These are phyloP conservation scores for Steccherinum ochraceum DNA, from an alignment of 768 basidiomycete genomes.

Conservation along the genomic window DNA sequence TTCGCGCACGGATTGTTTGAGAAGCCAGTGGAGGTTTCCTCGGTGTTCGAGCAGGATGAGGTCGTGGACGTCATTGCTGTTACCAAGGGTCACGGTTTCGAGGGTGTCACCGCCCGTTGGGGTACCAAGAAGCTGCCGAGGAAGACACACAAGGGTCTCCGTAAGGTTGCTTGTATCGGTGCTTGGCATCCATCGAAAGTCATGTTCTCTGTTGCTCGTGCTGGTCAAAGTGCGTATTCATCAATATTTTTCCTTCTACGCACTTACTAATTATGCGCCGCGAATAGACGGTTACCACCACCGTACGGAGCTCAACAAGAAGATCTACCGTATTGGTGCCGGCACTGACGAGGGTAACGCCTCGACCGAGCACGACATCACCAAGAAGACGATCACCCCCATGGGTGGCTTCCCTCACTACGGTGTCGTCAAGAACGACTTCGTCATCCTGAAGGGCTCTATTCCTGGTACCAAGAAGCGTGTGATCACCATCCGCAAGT, in stretches of 20 bases:
- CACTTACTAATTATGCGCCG: constrained; percentile 5
- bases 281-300: constrained; percentile 85
- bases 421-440: constrained; percentile 98
- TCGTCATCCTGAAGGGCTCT: constrained; percentile 93
- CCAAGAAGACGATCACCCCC: constrained; percentile 90
- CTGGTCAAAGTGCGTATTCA: constrained; percentile 90
- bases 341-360: constrained; percentile 77
- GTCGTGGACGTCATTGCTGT: constrained; percentile 95
- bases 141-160: constrained; percentile 99
- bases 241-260: background rate
- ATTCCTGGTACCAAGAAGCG: constrained; percentile 97
- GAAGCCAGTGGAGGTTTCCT: constrained; percentile 83
- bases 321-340: constrained; percentile 91
- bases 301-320: constrained; percentile 98
- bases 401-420: constrained; percentile 99
- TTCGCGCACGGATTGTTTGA: constrained; percentile 93
- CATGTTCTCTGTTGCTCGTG: constrained; percentile 99
- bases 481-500: constrained; percentile 95
- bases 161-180: constrained; percentile 98
- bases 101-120: constrained; percentile 99
- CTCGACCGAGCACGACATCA: constrained; percentile 91
- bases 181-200: constrained; percentile 99
- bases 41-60: constrained; percentile 96
- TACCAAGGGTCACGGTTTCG: constrained; percentile 99
- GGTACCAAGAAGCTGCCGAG: constrained; percentile 97